phyloP scores from a whole-genome alignment of 2,329 filamentous ascomycete species.

The Mycogone perniciosa region DNA sequence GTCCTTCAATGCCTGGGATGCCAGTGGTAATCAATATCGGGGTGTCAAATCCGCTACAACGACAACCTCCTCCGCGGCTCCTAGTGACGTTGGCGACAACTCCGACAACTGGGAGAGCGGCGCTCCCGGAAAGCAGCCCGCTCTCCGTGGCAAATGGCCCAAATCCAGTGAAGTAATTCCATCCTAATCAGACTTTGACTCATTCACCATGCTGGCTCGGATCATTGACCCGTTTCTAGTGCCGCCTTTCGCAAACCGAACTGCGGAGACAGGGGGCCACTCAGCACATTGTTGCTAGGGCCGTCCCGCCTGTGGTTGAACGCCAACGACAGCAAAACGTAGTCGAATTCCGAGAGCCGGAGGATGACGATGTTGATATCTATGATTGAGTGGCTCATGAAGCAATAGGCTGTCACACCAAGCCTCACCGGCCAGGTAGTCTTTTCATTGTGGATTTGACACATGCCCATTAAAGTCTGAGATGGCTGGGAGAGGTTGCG shows the following conservation, averaged over 20 bases:
- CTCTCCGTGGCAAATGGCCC: conserved; percentile 18
- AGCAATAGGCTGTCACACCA: too few species aligned
- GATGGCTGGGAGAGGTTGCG: not conserved
- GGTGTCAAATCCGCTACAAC: conserved; percentile 18
- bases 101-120: not conserved
- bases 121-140: not conserved
- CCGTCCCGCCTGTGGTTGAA: conserved; percentile 15
- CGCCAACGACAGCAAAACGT: conserved; percentile 13
- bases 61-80: conserved; percentile 3
- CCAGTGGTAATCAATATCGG: conserved; percentile 18
- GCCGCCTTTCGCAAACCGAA: conserved; percentile 5
- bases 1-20: conserved; percentile 28
- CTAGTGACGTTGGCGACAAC: not conserved
- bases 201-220: too few species aligned
- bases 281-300: conserved; percentile 5
- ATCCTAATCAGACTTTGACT: too few species aligned
- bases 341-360: conserved; percentile 17
- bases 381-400: not conserved
- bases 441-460: too few species aligned
- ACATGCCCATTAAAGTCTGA: too few species aligned
- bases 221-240: not conserved
- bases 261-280: not conserved
- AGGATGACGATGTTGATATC: conserved; percentile 16
- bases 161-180: conserved; percentile 12
- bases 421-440: too few species aligned